These are phyloP conservation scores for Luffa aegyptiaca DNA, from an alignment of 306 rosid species.

Conservation along the genomic window DNA sequence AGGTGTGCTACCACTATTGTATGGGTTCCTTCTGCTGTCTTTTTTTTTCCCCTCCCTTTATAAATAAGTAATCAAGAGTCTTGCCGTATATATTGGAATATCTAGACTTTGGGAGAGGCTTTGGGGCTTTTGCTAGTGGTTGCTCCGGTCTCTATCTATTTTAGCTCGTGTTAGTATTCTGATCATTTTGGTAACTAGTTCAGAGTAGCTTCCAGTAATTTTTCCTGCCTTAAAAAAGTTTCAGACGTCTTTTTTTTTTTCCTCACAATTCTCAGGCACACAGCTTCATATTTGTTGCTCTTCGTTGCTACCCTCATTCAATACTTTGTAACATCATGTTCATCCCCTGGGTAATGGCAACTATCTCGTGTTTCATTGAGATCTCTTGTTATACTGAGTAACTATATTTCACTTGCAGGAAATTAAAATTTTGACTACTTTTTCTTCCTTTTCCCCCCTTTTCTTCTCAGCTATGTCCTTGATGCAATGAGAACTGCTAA, in stretches of 20 bases:
- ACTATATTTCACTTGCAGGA: constrained; percentile 2
- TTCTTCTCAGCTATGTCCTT: constrained; percentile 44
- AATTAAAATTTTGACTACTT: constrained; percentile 10
- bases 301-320: constrained; percentile 54
- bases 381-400: constrained; percentile 6
- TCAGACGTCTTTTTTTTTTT: constrained; percentile 5
- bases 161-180: background rate
- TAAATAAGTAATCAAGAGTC: background rate
- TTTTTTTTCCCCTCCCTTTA: background rate
- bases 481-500: constrained; percentile 57
- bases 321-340: constrained; percentile 60
- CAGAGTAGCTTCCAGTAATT: background rate
- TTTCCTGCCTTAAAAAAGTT: constrained; percentile 1
- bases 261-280: constrained; percentile 49
- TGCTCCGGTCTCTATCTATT: background rate
- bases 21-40: background rate
- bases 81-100: background rate
- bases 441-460: background rate
- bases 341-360: constrained; percentile 83
- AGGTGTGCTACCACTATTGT: background rate
- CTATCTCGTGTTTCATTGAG: constrained; percentile 10
- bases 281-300: constrained; percentile 54
- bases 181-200: background rate
- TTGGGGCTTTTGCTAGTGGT: background rate
- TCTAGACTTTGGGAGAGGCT: background rate